Evolutionary conservation across 2,329 filamentous ascomycete genomes (phyloP).

Genomic region (Biscogniauxia sp.): DNA sequence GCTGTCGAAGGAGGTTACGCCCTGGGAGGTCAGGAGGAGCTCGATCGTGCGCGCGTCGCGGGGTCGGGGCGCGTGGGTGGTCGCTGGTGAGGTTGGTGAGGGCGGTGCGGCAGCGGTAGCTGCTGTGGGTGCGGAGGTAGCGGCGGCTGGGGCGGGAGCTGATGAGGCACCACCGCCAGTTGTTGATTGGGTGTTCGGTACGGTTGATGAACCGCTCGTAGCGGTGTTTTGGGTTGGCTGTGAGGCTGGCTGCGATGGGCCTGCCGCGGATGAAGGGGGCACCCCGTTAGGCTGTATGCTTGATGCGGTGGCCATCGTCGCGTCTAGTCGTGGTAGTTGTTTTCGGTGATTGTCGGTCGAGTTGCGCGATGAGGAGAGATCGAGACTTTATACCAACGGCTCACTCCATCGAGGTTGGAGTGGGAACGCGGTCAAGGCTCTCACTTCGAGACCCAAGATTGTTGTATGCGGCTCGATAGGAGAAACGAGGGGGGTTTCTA

Average conservation of each 20-base stretch:
- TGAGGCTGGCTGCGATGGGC: slow-evolving; percentile 27
- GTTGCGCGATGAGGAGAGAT: background rate
- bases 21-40: slow-evolving; percentile 74
- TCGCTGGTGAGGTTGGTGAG: slow-evolving; percentile 29
- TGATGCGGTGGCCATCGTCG: slow-evolving; percentile 33
- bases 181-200: slow-evolving; percentile 25
- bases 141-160: slow-evolving; percentile 8
- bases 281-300: slow-evolving; percentile 55
- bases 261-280: slow-evolving; percentile 38
- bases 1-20: slow-evolving; percentile 76
- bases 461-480: no score
- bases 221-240: slow-evolving; percentile 25
- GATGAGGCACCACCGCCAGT: slow-evolving; percentile 6
- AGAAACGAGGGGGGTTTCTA: no score
- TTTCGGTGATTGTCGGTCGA: background rate
- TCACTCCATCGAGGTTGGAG: background rate
- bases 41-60: slow-evolving; percentile 79
- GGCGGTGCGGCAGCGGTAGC: slow-evolving; percentile 22
- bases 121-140: slow-evolving; percentile 7
- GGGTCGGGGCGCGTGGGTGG: slow-evolving; percentile 55
- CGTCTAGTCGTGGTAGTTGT: background rate
- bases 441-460: no score
- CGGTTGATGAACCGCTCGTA: slow-evolving; percentile 33
- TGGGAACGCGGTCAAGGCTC: no score
- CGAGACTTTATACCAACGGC: no score